Evolutionary conservation across 352 stramenopile species (phyloP).

Genomic region (Plasmopara muralis): DNA sequence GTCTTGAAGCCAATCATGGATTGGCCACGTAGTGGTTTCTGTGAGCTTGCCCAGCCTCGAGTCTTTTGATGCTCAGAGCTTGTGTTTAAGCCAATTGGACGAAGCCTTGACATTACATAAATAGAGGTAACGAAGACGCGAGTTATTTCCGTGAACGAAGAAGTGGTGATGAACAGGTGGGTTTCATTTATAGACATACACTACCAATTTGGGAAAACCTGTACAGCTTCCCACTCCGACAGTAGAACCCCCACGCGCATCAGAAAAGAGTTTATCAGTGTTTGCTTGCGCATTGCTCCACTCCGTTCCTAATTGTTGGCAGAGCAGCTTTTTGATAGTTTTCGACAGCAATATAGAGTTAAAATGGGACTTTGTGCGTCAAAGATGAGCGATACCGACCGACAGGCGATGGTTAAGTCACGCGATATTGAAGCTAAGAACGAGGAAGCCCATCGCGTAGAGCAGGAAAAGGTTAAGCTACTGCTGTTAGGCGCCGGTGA

Average conservation of each 20-base stretch:
- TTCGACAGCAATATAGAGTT: constrained; percentile 18
- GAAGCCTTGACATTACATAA: constrained; percentile 13
- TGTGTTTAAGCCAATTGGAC: constrained; percentile 11
- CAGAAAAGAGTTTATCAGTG: constrained; percentile 24
- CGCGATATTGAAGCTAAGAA: constrained; percentile 75
- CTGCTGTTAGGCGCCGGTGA: constrained; percentile 91
- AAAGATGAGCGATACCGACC: constrained; percentile 51
- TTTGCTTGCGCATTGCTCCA: constrained; percentile 14
- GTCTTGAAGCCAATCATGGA: constrained; percentile 17
- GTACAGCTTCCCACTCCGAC: constrained; percentile 25
- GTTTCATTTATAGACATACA: constrained; percentile 74
- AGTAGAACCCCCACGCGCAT: constrained; percentile 25
- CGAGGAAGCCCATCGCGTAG: constrained; percentile 64
- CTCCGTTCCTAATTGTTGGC: constrained; percentile 19
- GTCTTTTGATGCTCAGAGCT: constrained; percentile 10
- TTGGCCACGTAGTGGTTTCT: constrained; percentile 14
- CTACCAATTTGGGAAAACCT: constrained; percentile 36
- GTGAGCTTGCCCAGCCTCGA: constrained; percentile 6
- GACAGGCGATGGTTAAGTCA: constrained; percentile 58
- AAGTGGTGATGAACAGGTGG: constrained; percentile 16
- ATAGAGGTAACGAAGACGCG: constrained; percentile 16
- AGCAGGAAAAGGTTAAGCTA: constrained; percentile 94
- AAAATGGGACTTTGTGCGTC: constrained; percentile 68
- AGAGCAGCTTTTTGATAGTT: constrained; percentile 15
- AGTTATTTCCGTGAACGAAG: constrained; percentile 29